phyloP scores from a whole-genome alignment of 2,329 filamentous ascomycete species.

The Thermoascus crustaceus region DNA sequence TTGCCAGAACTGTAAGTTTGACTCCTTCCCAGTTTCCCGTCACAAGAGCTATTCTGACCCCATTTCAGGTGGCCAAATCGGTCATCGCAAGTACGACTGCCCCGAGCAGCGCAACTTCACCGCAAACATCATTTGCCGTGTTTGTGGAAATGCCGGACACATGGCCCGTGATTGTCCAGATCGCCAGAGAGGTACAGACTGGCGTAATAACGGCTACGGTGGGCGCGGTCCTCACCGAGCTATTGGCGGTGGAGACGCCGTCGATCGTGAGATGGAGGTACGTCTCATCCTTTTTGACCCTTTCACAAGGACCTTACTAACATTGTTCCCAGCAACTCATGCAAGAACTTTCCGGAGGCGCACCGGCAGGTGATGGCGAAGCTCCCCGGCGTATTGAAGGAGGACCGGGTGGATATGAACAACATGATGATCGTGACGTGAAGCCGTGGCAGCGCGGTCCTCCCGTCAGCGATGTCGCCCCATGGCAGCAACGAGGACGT shows the following conservation, averaged over 20 bases:
- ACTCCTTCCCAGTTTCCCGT: neutral
- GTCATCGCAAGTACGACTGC: constrained; percentile 97
- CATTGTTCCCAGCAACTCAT: constrained; percentile 66
- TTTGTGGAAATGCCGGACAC: constrained; percentile 95
- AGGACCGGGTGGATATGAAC: constrained; percentile 58
- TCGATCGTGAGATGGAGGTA: constrained; percentile 93
- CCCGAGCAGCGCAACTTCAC: constrained; percentile 97
- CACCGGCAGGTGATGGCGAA: constrained; percentile 47
- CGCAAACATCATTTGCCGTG: constrained; percentile 97
- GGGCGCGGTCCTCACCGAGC: constrained; percentile 47
- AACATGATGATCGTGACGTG: constrained; percentile 50
- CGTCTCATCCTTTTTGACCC: constrained; percentile 24
- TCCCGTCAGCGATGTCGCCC: constrained; percentile 67
- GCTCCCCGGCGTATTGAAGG: constrained; percentile 78
- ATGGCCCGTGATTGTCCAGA: constrained; percentile 98
- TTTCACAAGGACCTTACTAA: constrained; percentile 32
- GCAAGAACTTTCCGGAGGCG: constrained; percentile 84
- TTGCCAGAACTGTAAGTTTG: constrained; percentile 76
- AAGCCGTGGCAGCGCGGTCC: constrained; percentile 83
- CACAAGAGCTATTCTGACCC: constrained; percentile 12
- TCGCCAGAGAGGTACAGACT: constrained; percentile 79
- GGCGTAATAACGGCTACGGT: constrained; percentile 67
- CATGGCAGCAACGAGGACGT: constrained; percentile 57
- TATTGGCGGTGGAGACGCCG: constrained; percentile 70
- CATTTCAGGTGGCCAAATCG: constrained; percentile 72